These are phyloP conservation scores for Stephanodiscus triporus DNA, from an alignment of 108 stramenopile species.

Conservation along the genomic window DNA sequence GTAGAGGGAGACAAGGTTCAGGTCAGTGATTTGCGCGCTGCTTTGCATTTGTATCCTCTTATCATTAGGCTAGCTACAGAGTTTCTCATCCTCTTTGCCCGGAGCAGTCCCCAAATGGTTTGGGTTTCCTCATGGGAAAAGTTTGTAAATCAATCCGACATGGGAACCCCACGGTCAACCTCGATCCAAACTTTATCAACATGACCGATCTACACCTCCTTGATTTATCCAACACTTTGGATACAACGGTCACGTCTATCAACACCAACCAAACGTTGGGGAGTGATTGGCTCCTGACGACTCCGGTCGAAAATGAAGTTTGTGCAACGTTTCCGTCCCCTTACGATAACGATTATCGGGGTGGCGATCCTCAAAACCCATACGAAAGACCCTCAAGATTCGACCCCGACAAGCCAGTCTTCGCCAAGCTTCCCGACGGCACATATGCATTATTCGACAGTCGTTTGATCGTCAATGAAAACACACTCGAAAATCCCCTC, in stretches of 20 bases:
- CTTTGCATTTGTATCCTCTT: background rate
- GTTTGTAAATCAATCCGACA: constrained; percentile 15
- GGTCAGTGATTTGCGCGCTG: background rate
- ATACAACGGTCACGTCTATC: constrained; percentile 23
- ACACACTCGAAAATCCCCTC: constrained; percentile 43
- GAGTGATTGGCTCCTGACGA: constrained; percentile 34
- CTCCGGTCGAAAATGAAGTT: constrained; percentile 33
- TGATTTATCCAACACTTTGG: constrained; percentile 20
- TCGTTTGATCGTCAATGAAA: constrained; percentile 37
- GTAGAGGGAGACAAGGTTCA: constrained; percentile 24
- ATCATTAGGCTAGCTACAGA: background rate
- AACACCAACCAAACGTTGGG: constrained; percentile 37
- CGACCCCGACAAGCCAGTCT: constrained; percentile 36
- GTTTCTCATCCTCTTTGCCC: background rate
- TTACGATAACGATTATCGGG: constrained; percentile 48
- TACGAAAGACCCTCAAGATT: constrained; percentile 31
- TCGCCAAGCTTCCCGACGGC: constrained; percentile 36
- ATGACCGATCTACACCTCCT: constrained; percentile 35
- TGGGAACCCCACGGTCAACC: constrained; percentile 48
- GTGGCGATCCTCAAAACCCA: constrained; percentile 31
- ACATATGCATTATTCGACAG: constrained; percentile 38
- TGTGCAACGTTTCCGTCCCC: constrained; percentile 42
- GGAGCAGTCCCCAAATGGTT: constrained; percentile 17
- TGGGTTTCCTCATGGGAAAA: constrained; percentile 21
- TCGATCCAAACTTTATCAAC: constrained; percentile 42